These are phyloP conservation scores for Penicillium sp. DNA, from an alignment of 2,329 filamentous ascomycete species.

Conservation along the genomic window DNA sequence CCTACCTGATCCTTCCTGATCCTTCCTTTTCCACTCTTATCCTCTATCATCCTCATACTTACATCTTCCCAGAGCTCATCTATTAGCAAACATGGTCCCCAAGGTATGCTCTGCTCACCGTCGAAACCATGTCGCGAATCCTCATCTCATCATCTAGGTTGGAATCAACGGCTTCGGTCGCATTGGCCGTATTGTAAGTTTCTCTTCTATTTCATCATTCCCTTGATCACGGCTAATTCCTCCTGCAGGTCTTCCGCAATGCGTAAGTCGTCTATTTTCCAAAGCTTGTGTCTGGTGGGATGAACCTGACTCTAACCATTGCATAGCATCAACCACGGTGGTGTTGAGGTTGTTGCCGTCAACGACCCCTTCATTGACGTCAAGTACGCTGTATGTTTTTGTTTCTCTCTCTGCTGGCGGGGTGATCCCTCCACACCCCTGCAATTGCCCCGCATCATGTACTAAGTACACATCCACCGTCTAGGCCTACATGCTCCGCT, in stretches of 20 bases:
- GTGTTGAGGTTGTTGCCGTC: constrained; percentile 90
- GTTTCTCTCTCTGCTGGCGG: constrained; percentile 46
- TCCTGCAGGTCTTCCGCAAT: constrained; percentile 78
- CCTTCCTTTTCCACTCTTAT: not conserved
- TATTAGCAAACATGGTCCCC: constrained; percentile 33
- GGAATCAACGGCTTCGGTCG: constrained; percentile 99
- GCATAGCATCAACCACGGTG: constrained; percentile 68
- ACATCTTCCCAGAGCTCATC: constrained; percentile 26
- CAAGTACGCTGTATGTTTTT: constrained; percentile 91
- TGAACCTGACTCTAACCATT: constrained; percentile 15
- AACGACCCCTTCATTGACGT: constrained; percentile 99
- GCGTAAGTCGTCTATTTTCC: constrained; percentile 54
- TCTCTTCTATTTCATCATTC: not conserved
- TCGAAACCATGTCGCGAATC: not conserved
- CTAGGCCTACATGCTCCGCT: constrained; percentile 99
- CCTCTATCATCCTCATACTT: constrained; percentile 17
- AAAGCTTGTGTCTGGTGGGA: not conserved
- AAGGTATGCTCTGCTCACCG: constrained; percentile 25
- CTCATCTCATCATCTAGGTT: constrained; percentile 51
- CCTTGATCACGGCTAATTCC: constrained; percentile 21
- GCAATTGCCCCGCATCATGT: not conserved
- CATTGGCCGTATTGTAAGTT: constrained; percentile 82
- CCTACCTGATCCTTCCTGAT: not conserved
- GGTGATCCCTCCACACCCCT: not conserved
- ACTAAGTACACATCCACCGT: constrained; percentile 5